A percentile compares a stretch with the other conserved stretches of the same genome.
phyloP scores from a whole-genome alignment of 495 filamentous ascomycete species.

The Neurospora sp. region DNA sequence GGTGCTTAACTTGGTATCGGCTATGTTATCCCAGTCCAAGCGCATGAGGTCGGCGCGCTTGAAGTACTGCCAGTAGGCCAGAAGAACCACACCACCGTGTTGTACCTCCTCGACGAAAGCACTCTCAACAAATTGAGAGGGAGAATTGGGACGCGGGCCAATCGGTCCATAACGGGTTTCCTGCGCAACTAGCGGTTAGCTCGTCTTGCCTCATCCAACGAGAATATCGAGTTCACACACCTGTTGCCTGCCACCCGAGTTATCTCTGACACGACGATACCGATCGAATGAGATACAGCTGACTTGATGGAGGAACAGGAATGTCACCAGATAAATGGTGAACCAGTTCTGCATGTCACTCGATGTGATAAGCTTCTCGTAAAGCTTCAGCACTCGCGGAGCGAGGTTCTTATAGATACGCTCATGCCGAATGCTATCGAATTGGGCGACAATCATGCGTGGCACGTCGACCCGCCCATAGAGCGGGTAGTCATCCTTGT shows the following conservation, averaged over 20 bases:
- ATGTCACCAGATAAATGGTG: constrained; percentile 30
- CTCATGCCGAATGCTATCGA: constrained; percentile 32
- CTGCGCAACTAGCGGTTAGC: constrained; percentile 4
- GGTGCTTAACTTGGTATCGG: constrained; percentile 3
- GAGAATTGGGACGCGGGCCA: not conserved
- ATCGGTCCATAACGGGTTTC: constrained; percentile 18
- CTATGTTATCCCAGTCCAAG: constrained; percentile 9
- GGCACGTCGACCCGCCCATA: constrained; percentile 21
- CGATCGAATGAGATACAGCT: constrained; percentile 12
- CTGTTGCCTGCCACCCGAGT: not conserved
- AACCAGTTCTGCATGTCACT: constrained; percentile 26
- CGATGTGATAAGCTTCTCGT: constrained; percentile 22
- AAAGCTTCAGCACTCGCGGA: constrained; percentile 17
- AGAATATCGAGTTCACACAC: not conserved
- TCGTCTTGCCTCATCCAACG: not conserved
- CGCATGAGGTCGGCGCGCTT: constrained; percentile 17
- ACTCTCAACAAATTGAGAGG: constrained; percentile 4
- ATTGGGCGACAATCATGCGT: constrained; percentile 39
- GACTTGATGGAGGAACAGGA: constrained; percentile 22
- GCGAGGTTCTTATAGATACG: constrained; percentile 13
- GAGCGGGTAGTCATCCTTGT: constrained; percentile 11
- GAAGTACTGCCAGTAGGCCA: constrained; percentile 22
- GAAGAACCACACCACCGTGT: constrained; percentile 10
- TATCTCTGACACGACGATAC: constrained; percentile 6
- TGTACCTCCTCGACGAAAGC: constrained; percentile 18